Percentiles rank a stretch among this genome's conserved stretches.
phyloP scores from a whole-genome alignment of 2,329 filamentous ascomycete genomes.

The Fusarium mundagurra region DNA sequence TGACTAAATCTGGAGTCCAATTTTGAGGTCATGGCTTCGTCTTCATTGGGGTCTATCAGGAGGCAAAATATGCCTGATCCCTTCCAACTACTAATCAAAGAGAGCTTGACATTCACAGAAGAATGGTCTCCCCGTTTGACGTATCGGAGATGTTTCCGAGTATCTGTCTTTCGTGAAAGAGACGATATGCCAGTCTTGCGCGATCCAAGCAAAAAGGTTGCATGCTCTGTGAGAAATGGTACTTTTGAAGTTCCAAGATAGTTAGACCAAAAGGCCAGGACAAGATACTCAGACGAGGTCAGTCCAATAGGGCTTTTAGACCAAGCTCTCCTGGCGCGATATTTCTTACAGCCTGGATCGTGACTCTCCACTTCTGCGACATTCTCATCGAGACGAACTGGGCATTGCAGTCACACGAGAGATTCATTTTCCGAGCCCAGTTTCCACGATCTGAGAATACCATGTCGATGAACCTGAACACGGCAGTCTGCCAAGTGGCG shows the following conservation, averaged over 20 bases:
- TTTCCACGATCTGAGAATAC: not conserved
- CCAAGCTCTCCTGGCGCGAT: not conserved
- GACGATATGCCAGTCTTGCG: too few species aligned
- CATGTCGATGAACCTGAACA: slow-evolving; percentile 27
- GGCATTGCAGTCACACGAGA: not conserved
- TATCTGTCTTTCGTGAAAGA: too few species aligned
- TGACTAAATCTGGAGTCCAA: not conserved
- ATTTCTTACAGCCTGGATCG: not conserved
- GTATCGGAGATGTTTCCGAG: too few species aligned
- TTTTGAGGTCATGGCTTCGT: not conserved
- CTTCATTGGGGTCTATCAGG: not conserved
- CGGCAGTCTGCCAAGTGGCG: slow-evolving; percentile 6
- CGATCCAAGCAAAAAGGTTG: too few species aligned
- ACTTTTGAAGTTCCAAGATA: not conserved
- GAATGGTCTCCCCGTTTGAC: too few species aligned
- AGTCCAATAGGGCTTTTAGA: not conserved
- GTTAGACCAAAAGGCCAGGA: not conserved
- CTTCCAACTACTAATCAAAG: too few species aligned
- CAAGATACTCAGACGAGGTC: not conserved
- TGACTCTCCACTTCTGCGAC: too few species aligned
- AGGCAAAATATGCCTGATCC: not conserved
- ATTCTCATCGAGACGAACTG: not conserved
- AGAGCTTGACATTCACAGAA: too few species aligned
- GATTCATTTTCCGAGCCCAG: not conserved
- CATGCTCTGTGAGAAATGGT: not conserved